Percentiles rank a stretch among this genome's conserved stretches.
These are phyloP conservation scores for Flaveria trinervia DNA, from an alignment of 129 eudicot species.

Conservation along the genomic window DNA sequence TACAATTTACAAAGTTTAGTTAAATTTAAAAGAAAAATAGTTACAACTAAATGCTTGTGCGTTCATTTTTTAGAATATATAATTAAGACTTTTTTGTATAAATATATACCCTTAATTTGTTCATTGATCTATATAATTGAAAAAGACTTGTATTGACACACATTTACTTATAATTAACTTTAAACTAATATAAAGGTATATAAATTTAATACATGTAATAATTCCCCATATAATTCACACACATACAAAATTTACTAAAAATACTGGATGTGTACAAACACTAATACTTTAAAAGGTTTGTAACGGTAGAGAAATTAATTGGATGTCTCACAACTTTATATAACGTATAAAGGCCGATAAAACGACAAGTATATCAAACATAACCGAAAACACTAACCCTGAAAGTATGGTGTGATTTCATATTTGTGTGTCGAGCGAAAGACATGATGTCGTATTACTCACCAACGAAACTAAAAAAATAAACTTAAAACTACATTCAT, in stretches of 20 bases:
- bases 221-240: background rate
- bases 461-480: background rate
- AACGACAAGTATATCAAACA: slow-evolving; percentile 3
- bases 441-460: slow-evolving; percentile 26
- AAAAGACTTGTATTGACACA: too few species aligned
- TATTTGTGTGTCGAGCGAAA: slow-evolving; percentile 22
- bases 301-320: slow-evolving; percentile 19
- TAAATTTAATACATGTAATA: background rate
- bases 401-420: slow-evolving; percentile 16
- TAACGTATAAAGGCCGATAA: slow-evolving; percentile 9
- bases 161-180: too few species aligned
- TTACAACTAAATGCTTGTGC: too few species aligned
- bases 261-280: background rate
- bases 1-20: background rate
- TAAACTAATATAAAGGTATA: too few species aligned
- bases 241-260: background rate
- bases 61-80: too few species aligned
- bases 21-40: background rate
- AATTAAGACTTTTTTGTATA: too few species aligned
- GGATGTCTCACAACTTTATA: background rate
- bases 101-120: too few species aligned
- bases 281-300: slow-evolving; percentile 15
- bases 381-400: slow-evolving; percentile 32
- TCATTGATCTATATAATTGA: too few species aligned
- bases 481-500: background rate